phyloP scores from a whole-genome alignment of 108 stramenopile genomes.

The Cyclostephanos tholiformis region DNA sequence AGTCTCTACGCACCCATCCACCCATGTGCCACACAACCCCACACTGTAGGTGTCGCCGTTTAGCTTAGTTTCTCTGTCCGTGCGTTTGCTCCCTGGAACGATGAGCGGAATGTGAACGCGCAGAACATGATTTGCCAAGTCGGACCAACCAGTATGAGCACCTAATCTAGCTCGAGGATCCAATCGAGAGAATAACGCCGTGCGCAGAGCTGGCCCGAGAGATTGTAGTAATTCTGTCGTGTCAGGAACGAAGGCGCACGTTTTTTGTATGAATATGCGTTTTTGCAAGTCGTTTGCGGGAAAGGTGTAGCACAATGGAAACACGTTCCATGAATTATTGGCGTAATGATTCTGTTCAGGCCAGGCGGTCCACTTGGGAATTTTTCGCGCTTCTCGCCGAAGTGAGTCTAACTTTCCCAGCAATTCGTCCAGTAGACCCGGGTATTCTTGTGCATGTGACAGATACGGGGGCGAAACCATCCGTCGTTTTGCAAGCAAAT shows the following conservation, averaged over 20 bases:
- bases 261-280: slow-evolving; percentile 73
- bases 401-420: slow-evolving; percentile 51
- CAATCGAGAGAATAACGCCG: slow-evolving; percentile 92
- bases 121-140: slow-evolving; percentile 95
- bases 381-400: slow-evolving; percentile 59
- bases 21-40: slow-evolving; percentile 91
- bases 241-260: slow-evolving; percentile 76
- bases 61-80: background rate
- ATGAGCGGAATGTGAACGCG: slow-evolving; percentile 90
- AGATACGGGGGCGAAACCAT: slow-evolving; percentile 73
- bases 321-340: slow-evolving; percentile 82
- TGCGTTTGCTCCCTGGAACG: slow-evolving; percentile 63
- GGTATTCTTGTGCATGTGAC: slow-evolving; percentile 45
- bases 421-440: slow-evolving; percentile 50
- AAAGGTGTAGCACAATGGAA: slow-evolving; percentile 94
- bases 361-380: slow-evolving; percentile 92
- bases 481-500: slow-evolving; percentile 40
- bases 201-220: slow-evolving; percentile 70
- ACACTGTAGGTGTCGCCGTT: slow-evolving; percentile 7
- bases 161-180: slow-evolving; percentile 85
- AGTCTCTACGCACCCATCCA: slow-evolving; percentile 91
- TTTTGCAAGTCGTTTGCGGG: slow-evolving; percentile 77
- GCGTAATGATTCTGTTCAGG: slow-evolving; percentile 86
- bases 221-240: slow-evolving; percentile 66
- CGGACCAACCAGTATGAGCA: slow-evolving; percentile 94